These are phyloP conservation scores for Zygoascus ofunaensis DNA, from an alignment of 805 yeast genomes.

Conservation along the genomic window DNA sequence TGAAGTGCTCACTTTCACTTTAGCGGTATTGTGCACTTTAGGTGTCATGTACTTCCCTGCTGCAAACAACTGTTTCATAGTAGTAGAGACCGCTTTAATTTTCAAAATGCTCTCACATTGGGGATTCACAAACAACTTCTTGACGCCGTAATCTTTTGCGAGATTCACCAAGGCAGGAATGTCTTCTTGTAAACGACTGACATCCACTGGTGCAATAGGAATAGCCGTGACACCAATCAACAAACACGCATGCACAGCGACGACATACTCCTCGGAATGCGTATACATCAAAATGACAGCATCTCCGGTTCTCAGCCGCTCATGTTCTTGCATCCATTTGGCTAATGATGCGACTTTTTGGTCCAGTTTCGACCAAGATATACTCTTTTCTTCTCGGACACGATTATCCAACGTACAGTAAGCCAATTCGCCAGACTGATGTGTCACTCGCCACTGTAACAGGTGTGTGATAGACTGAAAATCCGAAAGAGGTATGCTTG, in stretches of 20 bases:
- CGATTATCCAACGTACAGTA: slow-evolving; percentile 37
- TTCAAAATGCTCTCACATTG: slow-evolving; percentile 66
- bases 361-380: slow-evolving; percentile 79
- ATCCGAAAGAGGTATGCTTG: slow-evolving; percentile 63
- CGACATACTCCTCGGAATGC: slow-evolving; percentile 74
- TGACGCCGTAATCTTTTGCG: slow-evolving; percentile 60
- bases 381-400: slow-evolving; percentile 41
- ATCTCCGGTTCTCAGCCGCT: slow-evolving; percentile 56
- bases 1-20: slow-evolving; percentile 34
- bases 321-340: slow-evolving; percentile 58
- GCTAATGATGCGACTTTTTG: slow-evolving; percentile 67
- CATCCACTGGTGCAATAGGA: slow-evolving; percentile 64
- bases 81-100: slow-evolving; percentile 53
- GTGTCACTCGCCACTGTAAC: slow-evolving; percentile 65
- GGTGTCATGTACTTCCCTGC: slow-evolving; percentile 33
- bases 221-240: slow-evolving; percentile 70
- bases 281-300: slow-evolving; percentile 75
- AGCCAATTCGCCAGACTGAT: slow-evolving; percentile 74
- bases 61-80: slow-evolving; percentile 39
- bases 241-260: slow-evolving; percentile 81
- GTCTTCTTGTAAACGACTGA: slow-evolving; percentile 63
- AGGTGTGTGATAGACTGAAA: slow-evolving; percentile 65
- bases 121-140: slow-evolving; percentile 64
- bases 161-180: slow-evolving; percentile 54
- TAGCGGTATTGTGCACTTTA: slow-evolving; percentile 57